A percentile compares a stretch with the other conserved stretches of the same genome.
These are phyloP conservation scores for Clarireedia monteithiana DNA, from an alignment of 2,329 filamentous ascomycete genomes.

Conservation along the genomic window DNA sequence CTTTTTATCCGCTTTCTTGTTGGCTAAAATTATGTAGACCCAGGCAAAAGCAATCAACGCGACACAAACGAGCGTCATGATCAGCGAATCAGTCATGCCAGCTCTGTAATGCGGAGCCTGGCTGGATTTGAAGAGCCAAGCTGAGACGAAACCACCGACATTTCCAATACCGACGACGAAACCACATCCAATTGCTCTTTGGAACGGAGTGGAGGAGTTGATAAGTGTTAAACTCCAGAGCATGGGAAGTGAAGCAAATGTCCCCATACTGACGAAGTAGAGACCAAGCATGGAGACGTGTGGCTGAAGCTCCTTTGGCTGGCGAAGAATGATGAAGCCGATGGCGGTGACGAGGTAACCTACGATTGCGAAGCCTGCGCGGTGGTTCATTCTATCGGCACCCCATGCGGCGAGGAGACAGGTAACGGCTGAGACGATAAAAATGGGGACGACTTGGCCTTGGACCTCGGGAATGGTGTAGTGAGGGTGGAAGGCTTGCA, in stretches of 20 bases:
- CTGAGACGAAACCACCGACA: conserved; percentile 55
- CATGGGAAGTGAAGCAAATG: conserved; percentile 54
- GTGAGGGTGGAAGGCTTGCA: conserved; percentile 63
- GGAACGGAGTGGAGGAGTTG: conserved; percentile 53
- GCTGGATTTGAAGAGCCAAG: conserved; percentile 53
- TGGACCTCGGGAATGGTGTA: conserved; percentile 53
- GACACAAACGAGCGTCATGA: conserved; percentile 7
- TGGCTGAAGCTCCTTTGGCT: conserved; percentile 14
- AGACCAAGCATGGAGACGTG: conserved; percentile 42
- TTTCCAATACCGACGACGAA: conserved; percentile 62
- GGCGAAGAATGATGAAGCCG: conserved; percentile 32
- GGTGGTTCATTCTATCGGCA: conserved; percentile 31
- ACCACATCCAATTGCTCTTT: conserved; percentile 42
- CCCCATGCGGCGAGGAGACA: conserved; percentile 29
- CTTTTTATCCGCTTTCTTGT: conserved; percentile 6
- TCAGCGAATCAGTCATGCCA: conserved; percentile 32
- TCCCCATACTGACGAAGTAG: conserved; percentile 56
- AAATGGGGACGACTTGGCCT: conserved; percentile 34
- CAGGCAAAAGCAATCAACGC: conserved; percentile 6
- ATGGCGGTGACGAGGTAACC: conserved; percentile 25
- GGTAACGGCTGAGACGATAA: conserved; percentile 28
- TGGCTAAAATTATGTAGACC: conserved; percentile 9
- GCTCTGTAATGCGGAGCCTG: conserved; percentile 59
- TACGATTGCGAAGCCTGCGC: conserved; percentile 30
- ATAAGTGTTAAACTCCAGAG: conserved; percentile 60